Evolutionary conservation across 352 stramenopile species (phyloP), one percentile per base, ranked within the genome.

Genomic region (Globisporangium paddicum): DNA sequence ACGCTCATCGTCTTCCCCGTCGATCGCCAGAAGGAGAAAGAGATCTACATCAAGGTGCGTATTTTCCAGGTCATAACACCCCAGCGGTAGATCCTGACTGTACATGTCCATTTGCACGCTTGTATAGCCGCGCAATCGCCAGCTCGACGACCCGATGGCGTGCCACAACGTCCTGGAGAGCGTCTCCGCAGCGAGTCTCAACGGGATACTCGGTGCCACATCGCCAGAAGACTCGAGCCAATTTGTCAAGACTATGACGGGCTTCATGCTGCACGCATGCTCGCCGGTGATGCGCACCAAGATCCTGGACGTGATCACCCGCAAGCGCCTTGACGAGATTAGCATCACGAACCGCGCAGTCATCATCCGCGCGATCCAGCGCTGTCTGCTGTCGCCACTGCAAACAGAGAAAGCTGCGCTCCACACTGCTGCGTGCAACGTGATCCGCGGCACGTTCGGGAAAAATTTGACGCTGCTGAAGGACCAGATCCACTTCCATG

Each of bases 231-330:
- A 82, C 51, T 90, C 82, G 46, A 87, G 73, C 50, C 67, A 89
- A 60, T 92, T 87, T 45, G 85, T 78, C 64, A 84, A 73, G 55
- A 93, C 79, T 18, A 93, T 94, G 85, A 89, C 84, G 8, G 79
- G 81, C 51, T 94, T 94, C 60, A 92, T 94, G 82, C 71, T 94
- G 48, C 78, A 90, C 37, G 79, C 81, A 32, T 87, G 79, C 32
- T 62, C 73, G 9, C 77, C 82, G 21, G 60, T 62, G 23, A 82
- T 89, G 55, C 80, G 85, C 26, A 66, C 74, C 11, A 83, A 79
- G 46, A 77, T 94, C 37, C 71, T 94, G 41, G 78, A 94, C 47
- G 77, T 94, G n/a, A 71, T 94, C 37, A 87, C 82, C 4, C 74
- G 71, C 40, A 55, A 84, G 58, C 67, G 85, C 21, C 62, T 94